These are phyloP conservation scores for Tylopilus subfusipes DNA, from an alignment of 768 basidiomycete genomes.

Conservation along the genomic window DNA sequence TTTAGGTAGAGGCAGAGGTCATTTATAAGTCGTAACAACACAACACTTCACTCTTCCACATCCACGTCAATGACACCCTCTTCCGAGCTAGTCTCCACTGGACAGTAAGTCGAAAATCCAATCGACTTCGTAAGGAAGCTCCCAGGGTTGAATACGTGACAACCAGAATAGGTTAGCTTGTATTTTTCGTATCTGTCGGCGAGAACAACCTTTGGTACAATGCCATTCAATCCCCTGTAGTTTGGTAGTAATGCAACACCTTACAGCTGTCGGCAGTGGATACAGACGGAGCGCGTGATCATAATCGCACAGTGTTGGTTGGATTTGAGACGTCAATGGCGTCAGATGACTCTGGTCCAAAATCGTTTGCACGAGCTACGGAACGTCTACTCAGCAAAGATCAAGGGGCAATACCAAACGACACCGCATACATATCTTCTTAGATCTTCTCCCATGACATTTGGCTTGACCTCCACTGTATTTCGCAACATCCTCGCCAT, in stretches of 20 bases:
- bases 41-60: conserved; percentile 30
- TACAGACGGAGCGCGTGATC: conserved; percentile 92
- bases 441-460: conserved; percentile 72
- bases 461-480: conserved; percentile 82
- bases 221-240: conserved; percentile 4
- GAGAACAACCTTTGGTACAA: conserved; percentile 63
- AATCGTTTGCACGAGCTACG: conserved; percentile 91
- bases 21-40: background rate
- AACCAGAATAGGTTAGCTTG: conserved; percentile 95
- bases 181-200: conserved; percentile 97
- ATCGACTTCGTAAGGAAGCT: conserved; percentile 82
- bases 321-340: conserved; percentile 78
- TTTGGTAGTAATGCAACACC: conserved; percentile 24
- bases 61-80: conserved; percentile 54
- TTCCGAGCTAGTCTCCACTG: conserved; percentile 79
- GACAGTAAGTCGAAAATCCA: conserved; percentile 88
- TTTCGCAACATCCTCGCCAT: conserved; percentile 95
- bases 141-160: conserved; percentile 98
- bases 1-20: background rate
- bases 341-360: conserved; percentile 94
- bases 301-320: conserved; percentile 84
- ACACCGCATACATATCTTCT: conserved; percentile 76
- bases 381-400: background rate
- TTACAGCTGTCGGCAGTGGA: conserved; percentile 87
- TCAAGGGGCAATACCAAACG: background rate